Evolutionary conservation across 208 protist genomes (phyloP).

Genomic region (Acanthamoeba sp.): DNA sequence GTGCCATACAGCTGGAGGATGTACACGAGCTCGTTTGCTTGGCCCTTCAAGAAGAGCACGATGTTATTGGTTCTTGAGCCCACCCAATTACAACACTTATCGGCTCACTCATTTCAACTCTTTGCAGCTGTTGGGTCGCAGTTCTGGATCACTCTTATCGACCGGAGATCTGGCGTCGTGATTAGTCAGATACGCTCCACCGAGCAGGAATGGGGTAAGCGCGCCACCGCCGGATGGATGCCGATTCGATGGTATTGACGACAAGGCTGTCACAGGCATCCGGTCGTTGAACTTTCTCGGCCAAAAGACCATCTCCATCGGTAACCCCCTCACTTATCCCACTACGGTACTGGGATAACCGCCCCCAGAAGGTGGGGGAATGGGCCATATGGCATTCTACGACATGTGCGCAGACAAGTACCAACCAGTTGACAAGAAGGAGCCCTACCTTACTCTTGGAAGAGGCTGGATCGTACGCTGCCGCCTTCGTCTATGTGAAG

Average conservation of each 20-base stretch:
- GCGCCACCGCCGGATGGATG: no score
- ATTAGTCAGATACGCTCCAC: slow-evolving; percentile 21
- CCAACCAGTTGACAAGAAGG: not conserved
- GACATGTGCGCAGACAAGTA: slow-evolving; percentile 19
- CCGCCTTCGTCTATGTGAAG: no score
- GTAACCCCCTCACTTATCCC: not conserved
- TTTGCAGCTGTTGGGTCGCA: slow-evolving; percentile 21
- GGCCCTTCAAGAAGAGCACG: slow-evolving; percentile 9
- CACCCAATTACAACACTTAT: not conserved
- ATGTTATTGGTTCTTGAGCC: not conserved
- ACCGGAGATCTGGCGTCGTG: not conserved
- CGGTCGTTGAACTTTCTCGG: slow-evolving; percentile 21
- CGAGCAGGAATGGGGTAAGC: slow-evolving; percentile 1
- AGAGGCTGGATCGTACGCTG: slow-evolving; percentile 29
- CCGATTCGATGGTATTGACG: no score
- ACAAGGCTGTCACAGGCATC: no score
- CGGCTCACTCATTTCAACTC: not conserved
- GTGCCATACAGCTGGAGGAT: not conserved
- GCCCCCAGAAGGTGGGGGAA: not conserved
- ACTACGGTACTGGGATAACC: not conserved
- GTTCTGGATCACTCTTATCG: slow-evolving; percentile 26
- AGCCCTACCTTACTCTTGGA: not conserved
- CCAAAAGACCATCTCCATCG: slow-evolving; percentile 34
- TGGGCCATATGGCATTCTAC: not conserved
- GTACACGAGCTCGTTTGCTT: not conserved